phyloP scores from a whole-genome alignment of 208 protist species.

The Wallacemonas rigidus region DNA sequence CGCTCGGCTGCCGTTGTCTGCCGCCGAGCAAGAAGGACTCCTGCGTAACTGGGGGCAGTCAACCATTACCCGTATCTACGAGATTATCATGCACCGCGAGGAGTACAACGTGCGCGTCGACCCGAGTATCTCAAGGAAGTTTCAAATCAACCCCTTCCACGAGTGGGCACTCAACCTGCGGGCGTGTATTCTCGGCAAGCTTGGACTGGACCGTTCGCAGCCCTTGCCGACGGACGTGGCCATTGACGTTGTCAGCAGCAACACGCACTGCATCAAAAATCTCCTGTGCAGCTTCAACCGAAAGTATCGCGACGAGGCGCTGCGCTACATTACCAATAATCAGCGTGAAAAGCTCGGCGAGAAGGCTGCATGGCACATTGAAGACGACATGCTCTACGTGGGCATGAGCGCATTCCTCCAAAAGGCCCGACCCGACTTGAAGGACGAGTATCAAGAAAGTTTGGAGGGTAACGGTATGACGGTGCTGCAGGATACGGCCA shows the following conservation, averaged over 20 bases:
- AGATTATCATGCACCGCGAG: constrained; percentile 92
- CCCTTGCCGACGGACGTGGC: constrained; percentile 65
- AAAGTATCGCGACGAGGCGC: constrained; percentile 65
- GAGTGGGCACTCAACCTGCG: constrained; percentile 88
- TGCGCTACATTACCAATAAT: constrained; percentile 45
- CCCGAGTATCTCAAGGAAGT: constrained; percentile 75
- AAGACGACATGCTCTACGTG: constrained; percentile 80
- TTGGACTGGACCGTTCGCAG: constrained; percentile 56
- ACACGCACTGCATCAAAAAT: constrained; percentile 93
- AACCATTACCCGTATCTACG: constrained; percentile 76
- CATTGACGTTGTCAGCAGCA: constrained; percentile 89
- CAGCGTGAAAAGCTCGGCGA: constrained; percentile 46
- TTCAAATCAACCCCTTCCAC: constrained; percentile 83
- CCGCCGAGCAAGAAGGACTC: constrained; percentile 68
- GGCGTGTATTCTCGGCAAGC: constrained; percentile 64
- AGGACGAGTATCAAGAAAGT: constrained; percentile 65
- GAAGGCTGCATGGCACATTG: constrained; percentile 62
- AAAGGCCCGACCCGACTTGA: constrained; percentile 60
- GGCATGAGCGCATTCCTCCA: constrained; percentile 54
- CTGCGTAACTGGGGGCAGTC: constrained; percentile 65
- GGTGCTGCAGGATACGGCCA: constrained; percentile 78
- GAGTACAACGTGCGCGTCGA: constrained; percentile 89
- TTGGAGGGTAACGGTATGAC: constrained; percentile 74
- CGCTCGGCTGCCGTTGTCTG: constrained; percentile 59
- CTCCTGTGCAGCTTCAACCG: constrained; percentile 79